Percentiles rank a stretch among this genome's conserved stretches.
Conservation (phyloP, 1,139 yeast genomes). For the Kurtzmaniella quercitrusa region DNA sequence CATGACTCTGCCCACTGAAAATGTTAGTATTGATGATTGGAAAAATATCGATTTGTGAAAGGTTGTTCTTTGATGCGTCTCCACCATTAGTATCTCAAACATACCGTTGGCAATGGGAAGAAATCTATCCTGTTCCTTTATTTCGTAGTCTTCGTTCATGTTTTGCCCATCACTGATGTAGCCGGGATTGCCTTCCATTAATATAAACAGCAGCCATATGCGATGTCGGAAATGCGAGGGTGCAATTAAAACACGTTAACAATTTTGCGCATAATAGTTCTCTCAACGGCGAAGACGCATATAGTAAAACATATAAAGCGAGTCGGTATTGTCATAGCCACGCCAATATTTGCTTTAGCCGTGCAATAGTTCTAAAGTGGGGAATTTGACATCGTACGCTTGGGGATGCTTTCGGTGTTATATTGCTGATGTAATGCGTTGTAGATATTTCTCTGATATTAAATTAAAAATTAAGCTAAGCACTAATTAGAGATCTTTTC, state of each 20-base stretch:
- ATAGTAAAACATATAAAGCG: too few species aligned
- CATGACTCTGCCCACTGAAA: slow-evolving; percentile 74
- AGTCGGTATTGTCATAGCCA: neutral
- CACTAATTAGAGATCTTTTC: neutral
- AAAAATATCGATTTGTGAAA: neutral
- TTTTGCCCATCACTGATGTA: neutral
- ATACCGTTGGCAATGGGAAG: slow-evolving; percentile 80
- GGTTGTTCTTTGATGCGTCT: neutral
- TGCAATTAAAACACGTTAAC: neutral
- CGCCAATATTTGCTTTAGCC: neutral
- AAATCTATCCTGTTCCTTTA: slow-evolving; percentile 78
- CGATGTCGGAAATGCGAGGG: slow-evolving; percentile 11
- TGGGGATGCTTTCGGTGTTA: too few species aligned
- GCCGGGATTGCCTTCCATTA: neutral
- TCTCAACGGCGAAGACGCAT: neutral
- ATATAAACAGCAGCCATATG: slow-evolving; percentile 7
- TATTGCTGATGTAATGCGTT: too few species aligned
- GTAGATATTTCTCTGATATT: too few species aligned
- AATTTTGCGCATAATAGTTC: neutral
- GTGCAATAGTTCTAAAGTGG: neutral
- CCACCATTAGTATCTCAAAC: slow-evolving; percentile 8
- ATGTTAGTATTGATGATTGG: slow-evolving; percentile 1
- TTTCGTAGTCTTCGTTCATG: slow-evolving; percentile 36
- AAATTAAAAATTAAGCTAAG: too few species aligned
- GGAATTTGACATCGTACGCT: too few species aligned